Percentiles rank a stretch among this genome's conserved stretches.
Evolutionary conservation across 306 rosid genomes (phyloP).

Genomic region (Alnus glutinosa): DNA sequence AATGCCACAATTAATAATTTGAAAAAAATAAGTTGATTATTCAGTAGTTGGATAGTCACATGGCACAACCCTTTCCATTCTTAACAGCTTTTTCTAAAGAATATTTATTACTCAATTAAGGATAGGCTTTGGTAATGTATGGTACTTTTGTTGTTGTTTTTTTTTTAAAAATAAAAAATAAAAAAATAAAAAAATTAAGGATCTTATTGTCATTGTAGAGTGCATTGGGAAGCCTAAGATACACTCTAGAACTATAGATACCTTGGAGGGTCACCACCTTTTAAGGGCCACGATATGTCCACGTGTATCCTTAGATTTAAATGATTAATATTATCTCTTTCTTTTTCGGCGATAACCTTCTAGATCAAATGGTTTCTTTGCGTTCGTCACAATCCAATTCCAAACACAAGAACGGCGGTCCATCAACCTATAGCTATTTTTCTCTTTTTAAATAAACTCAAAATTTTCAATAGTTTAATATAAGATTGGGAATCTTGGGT

Average conservation of each 20-base stretch:
- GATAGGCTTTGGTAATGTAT: background rate
- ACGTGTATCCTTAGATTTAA: constrained; percentile 8
- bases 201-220: background rate
- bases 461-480: background rate
- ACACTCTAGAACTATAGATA: constrained; percentile 18
- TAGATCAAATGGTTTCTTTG: constrained; percentile 19
- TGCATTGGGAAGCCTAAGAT: constrained; percentile 25
- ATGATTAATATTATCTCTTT: background rate
- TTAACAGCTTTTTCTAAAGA: background rate
- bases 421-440: constrained; percentile 10
- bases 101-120: background rate
- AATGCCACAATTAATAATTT: too few relatives aligned
- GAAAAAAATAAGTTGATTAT: too few relatives aligned
- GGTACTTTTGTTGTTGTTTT: background rate
- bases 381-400: constrained; percentile 18
- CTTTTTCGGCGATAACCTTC: background rate
- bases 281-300: constrained; percentile 15
- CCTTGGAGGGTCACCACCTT: constrained; percentile 18
- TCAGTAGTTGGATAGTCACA: background rate
- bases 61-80: background rate
- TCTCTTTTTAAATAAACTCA: background rate
- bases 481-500: constrained; percentile 14
- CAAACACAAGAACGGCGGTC: constrained; percentile 8
- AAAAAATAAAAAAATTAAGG: too few relatives aligned
- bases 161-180: too few relatives aligned